These are phyloP conservation scores for Afroboletus lepidellus DNA, from an alignment of 1,284 basidiomycete genomes.

Conservation along the genomic window DNA sequence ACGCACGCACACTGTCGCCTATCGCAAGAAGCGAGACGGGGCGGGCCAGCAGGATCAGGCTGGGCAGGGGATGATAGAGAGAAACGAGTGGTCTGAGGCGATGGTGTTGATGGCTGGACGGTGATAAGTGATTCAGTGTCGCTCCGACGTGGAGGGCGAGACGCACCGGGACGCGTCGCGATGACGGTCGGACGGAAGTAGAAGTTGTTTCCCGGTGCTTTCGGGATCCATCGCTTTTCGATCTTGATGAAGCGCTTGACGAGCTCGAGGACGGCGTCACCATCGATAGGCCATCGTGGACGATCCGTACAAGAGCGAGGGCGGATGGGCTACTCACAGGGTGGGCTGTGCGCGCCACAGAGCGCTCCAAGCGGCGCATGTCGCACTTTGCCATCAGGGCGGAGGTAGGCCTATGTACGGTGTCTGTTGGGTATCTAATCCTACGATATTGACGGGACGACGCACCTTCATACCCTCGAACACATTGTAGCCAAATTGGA, in stretches of 20 bases:
- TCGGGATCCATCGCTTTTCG: too few species aligned
- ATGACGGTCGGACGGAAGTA: conserved; percentile 85
- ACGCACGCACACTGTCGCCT: conserved; percentile 68
- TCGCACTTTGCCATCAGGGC: conserved; percentile 64
- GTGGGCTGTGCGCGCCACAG: conserved; percentile 62
- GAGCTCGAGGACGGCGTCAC: conserved; percentile 35
- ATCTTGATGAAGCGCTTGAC: too few species aligned
- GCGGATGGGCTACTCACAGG: conserved; percentile 42
- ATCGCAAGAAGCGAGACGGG: conserved; percentile 73
- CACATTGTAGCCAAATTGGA: too few species aligned
- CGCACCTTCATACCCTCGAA: too few species aligned
- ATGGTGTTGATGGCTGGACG: conserved; percentile 64
- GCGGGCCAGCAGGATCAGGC: conserved; percentile 72
- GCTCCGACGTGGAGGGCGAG: too few species aligned
- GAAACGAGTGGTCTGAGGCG: conserved; percentile 65
- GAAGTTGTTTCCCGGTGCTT: conserved; percentile 62
- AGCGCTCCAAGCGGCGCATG: conserved; percentile 71
- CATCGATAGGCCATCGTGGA: conserved; percentile 55
- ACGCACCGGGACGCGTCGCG: conserved; percentile 65
- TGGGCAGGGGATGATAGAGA: conserved; percentile 71
- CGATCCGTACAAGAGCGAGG: neutral
- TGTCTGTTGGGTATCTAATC: too few species aligned
- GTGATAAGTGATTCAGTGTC: too few species aligned
- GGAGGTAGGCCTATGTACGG: conserved; percentile 64
- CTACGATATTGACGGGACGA: too few species aligned